Conservation (phyloP, 2,329 filamentous ascomycete species). For the Huntiella abstrusa region DNA sequence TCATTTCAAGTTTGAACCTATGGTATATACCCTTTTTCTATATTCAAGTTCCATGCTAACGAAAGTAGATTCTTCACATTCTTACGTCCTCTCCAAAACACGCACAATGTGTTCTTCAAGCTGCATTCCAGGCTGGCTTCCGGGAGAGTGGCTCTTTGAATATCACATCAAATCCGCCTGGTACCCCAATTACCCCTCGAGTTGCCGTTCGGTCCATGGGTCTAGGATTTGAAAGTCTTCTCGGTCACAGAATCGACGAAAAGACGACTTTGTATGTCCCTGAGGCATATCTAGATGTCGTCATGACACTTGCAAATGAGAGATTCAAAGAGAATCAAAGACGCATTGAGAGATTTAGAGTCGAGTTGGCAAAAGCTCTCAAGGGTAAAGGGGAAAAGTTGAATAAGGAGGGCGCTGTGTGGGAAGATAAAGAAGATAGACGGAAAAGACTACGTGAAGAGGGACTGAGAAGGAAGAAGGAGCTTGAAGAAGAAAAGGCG, state of each 20-base stretch:
- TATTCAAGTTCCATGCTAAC: background rate
- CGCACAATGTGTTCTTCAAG: slow-evolving; percentile 56
- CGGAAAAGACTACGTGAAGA: slow-evolving; percentile 38
- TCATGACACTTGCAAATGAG: slow-evolving; percentile 55
- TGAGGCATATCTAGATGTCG: slow-evolving; percentile 44
- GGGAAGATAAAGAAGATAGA: slow-evolving; percentile 35
- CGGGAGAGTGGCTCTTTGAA: slow-evolving; percentile 76
- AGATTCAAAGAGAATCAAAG: slow-evolving; percentile 51
- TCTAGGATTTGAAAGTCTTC: slow-evolving; percentile 60
- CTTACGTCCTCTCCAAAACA: slow-evolving; percentile 56
- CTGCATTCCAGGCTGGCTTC: slow-evolving; percentile 67
- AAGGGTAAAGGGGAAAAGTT: slow-evolving; percentile 6
- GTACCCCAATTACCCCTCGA: slow-evolving; percentile 36
- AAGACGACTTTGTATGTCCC: slow-evolving; percentile 34
- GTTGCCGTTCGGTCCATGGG: slow-evolving; percentile 76
- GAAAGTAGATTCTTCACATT: slow-evolving; percentile 63
- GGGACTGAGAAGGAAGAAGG: slow-evolving; percentile 27
- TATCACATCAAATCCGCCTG: slow-evolving; percentile 22
- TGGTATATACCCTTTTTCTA: slow-evolving; percentile 42
- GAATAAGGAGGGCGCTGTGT: slow-evolving; percentile 20
- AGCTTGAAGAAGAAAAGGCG: background rate
- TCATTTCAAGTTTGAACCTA: slow-evolving; percentile 85
- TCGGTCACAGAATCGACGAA: slow-evolving; percentile 37
- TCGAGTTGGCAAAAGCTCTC: slow-evolving; percentile 21
- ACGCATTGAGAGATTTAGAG: slow-evolving; percentile 46